Evolutionary conservation across 306 rosid genomes (phyloP).

Genomic region (Fragaria ananassa): DNA sequence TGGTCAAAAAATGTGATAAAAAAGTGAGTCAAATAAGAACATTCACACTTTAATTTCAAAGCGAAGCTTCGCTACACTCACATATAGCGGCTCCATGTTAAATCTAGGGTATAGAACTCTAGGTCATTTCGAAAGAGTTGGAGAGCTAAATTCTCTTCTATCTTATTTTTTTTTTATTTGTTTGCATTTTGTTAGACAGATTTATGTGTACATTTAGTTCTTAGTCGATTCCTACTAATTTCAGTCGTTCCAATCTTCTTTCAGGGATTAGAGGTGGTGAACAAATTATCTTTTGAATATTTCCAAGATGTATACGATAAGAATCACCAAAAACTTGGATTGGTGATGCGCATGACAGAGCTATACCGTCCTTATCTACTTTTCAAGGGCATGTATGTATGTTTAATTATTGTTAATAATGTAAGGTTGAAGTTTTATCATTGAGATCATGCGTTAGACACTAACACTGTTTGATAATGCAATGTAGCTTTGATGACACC

Average conservation of each 20-base stretch:
- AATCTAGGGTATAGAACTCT: too few relatives aligned
- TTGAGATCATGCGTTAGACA: neutral
- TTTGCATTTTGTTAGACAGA: too few relatives aligned
- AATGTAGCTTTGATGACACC: constrained; percentile 38
- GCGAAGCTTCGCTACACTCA: too few relatives aligned
- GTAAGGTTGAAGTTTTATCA: neutral
- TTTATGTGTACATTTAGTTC: too few relatives aligned
- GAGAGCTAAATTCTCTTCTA: too few relatives aligned
- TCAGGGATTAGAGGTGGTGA: constrained; percentile 27
- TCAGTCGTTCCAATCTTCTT: neutral
- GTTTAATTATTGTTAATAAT: neutral
- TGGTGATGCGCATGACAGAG: constrained; percentile 13
- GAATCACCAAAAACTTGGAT: neutral
- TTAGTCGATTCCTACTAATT: neutral
- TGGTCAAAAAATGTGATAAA: too few relatives aligned
- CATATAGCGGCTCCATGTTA: too few relatives aligned
- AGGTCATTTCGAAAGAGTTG: too few relatives aligned
- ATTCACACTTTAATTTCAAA: too few relatives aligned
- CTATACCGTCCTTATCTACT: constrained; percentile 29
- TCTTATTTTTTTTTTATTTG: too few relatives aligned
- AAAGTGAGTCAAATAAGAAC: too few relatives aligned
- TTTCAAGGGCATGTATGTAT: constrained; percentile 31
- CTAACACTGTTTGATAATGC: neutral
- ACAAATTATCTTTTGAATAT: neutral
- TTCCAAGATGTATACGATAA: neutral